phyloP scores from a whole-genome alignment of 208 protist species.

The Trypanosoma vivax region DNA sequence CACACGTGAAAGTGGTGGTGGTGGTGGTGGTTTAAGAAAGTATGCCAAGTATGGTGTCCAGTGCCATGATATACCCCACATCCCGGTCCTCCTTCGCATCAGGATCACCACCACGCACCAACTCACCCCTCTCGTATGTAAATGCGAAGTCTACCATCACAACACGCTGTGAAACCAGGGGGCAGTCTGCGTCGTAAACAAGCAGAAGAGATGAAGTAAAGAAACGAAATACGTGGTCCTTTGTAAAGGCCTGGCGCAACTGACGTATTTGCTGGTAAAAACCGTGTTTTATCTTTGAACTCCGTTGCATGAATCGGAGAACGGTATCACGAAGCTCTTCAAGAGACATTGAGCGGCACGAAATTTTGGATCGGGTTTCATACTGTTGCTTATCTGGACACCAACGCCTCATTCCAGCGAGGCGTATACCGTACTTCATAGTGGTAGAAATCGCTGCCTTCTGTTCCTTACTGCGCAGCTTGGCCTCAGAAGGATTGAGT shows the following conservation, averaged over 20 bases:
- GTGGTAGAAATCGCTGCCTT: conserved; percentile 62
- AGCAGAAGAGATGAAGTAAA: conserved; percentile 86
- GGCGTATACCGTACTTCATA: conserved; percentile 61
- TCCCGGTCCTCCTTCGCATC: conserved; percentile 57
- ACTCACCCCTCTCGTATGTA: conserved; percentile 72
- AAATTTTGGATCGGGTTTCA: conserved; percentile 47
- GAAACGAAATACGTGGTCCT: conserved; percentile 68
- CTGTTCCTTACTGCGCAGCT: conserved; percentile 65
- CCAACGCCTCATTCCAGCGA: conserved; percentile 73
- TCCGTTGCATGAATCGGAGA: conserved; percentile 29
- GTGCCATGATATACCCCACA: conserved; percentile 68
- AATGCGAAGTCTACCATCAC: conserved; percentile 89
- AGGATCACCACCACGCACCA: conserved; percentile 44
- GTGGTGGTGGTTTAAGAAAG: conserved; percentile 21
- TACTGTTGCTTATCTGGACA: conserved; percentile 36
- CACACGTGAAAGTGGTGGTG: too few relatives aligned
- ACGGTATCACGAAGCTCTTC: conserved; percentile 45
- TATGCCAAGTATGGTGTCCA: conserved; percentile 63
- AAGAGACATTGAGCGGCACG: conserved; percentile 43
- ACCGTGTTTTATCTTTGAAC: conserved; percentile 18
- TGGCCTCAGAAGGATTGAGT: conserved; percentile 50
- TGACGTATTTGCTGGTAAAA: conserved; percentile 45
- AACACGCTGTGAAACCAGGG: conserved; percentile 56
- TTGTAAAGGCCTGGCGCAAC: conserved; percentile 44
- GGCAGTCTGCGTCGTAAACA: conserved; percentile 71